A percentile compares a stretch with the other conserved stretches of the same genome.
These are phyloP conservation scores for Adiantum capillusveneris DNA, from an alignment of 75 land plant species.

Conservation along the genomic window DNA sequence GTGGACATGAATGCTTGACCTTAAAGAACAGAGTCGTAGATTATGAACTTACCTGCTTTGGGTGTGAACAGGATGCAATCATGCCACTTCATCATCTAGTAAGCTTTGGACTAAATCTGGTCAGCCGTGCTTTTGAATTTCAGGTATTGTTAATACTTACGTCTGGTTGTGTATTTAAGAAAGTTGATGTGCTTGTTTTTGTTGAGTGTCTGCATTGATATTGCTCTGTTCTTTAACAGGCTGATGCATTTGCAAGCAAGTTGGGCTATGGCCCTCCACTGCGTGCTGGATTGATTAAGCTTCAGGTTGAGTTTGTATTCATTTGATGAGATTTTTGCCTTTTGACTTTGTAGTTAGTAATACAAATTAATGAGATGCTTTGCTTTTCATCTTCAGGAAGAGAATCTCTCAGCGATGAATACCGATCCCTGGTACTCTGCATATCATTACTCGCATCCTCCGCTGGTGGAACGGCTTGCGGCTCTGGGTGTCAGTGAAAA, in stretches of 20 bases:
- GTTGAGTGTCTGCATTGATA: too few relatives aligned
- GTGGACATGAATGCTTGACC: neutral
- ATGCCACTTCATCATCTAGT: slow-evolving; percentile 93
- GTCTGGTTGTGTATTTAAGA: too few relatives aligned
- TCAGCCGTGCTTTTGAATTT: slow-evolving; percentile 94
- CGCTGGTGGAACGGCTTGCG: slow-evolving; percentile 85
- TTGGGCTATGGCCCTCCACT: slow-evolving; percentile 67
- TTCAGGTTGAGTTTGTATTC: slow-evolving; percentile 61
- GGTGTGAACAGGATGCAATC: slow-evolving; percentile 34
- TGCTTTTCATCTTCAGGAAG: slow-evolving; percentile 67
- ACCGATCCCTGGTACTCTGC: slow-evolving; percentile 99
- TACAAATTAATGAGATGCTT: too few relatives aligned
- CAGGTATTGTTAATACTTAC: slow-evolving; percentile 56
- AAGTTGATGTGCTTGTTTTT: too few relatives aligned
- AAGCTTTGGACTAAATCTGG: slow-evolving; percentile 87
- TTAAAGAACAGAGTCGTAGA: too few relatives aligned
- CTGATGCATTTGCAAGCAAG: slow-evolving; percentile 96
- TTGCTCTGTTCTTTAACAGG: slow-evolving; percentile 61
- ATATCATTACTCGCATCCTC: slow-evolving; percentile 98
- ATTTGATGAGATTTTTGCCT: too few relatives aligned
- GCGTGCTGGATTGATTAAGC: slow-evolving; percentile 75
- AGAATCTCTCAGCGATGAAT: slow-evolving; percentile 95
- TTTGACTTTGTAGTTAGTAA: too few relatives aligned
- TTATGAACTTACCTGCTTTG: too few relatives aligned
- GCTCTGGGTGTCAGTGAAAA: slow-evolving; percentile 65